phyloP scores from a whole-genome alignment of 2,329 filamentous ascomycete genomes.

The Bertia moriformis region DNA sequence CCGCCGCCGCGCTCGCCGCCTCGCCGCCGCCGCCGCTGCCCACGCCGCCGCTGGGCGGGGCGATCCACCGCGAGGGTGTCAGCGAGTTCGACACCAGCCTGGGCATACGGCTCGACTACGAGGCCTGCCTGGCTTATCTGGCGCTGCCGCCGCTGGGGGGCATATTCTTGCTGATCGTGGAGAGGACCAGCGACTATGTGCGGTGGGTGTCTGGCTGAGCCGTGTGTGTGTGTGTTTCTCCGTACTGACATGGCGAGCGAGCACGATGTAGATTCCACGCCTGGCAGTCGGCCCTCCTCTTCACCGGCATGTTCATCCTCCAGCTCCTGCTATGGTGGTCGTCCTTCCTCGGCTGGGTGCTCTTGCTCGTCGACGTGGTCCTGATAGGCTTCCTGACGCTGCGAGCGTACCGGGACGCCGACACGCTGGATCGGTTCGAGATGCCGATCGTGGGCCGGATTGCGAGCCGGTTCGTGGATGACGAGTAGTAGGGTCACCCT shows the following conservation, averaged over 20 bases:
- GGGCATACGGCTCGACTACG: slow-evolving; percentile 72
- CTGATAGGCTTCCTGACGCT: slow-evolving; percentile 65
- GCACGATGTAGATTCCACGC: slow-evolving; percentile 93
- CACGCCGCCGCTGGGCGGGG: slow-evolving; percentile 15
- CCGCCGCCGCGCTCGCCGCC: slow-evolving; percentile 12
- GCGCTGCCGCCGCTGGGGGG: slow-evolving; percentile 72
- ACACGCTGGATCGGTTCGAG: slow-evolving; percentile 57
- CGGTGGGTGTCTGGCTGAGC: slow-evolving; percentile 54
- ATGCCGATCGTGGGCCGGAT: slow-evolving; percentile 74
- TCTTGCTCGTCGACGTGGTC: slow-evolving; percentile 62
- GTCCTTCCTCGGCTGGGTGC: slow-evolving; percentile 65
- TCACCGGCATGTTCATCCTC: slow-evolving; percentile 59
- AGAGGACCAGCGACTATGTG: slow-evolving; percentile 95
- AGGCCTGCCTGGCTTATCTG: slow-evolving; percentile 81
- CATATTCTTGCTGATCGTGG: slow-evolving; percentile 68
- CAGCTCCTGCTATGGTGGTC: slow-evolving; percentile 84
- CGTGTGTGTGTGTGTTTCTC: neutral
- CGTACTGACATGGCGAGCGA: slow-evolving; percentile 1
- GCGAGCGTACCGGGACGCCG: slow-evolving; percentile 73
- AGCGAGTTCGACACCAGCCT: slow-evolving; percentile 85
- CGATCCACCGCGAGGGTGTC: slow-evolving; percentile 37
- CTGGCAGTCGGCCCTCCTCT: slow-evolving; percentile 81
- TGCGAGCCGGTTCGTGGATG: slow-evolving; percentile 79
- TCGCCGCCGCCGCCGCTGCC: slow-evolving; percentile 8
- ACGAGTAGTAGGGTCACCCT: too few relatives aligned